Evolutionary conservation across 176 grass and related monocot species (phyloP).

Genomic region (Eremochloa ophiuroides): DNA sequence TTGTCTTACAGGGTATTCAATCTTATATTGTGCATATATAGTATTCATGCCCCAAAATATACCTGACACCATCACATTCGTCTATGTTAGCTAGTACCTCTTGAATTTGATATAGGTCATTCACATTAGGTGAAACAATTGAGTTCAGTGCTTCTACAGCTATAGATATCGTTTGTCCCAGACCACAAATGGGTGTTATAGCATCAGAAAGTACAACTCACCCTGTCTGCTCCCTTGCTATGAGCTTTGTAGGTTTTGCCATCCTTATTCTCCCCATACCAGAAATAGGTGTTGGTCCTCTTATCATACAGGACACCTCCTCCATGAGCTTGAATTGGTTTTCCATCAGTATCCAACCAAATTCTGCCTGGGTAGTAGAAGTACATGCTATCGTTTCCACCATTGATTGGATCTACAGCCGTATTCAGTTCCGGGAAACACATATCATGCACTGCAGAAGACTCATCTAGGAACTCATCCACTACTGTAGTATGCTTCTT

Average conservation of each 20-base stretch:
- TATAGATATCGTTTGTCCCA: background rate
- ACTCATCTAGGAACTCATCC: conserved; percentile 87
- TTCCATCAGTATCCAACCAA: conserved; percentile 93
- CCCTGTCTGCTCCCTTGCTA: conserved; percentile 71
- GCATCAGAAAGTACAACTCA: conserved; percentile 33
- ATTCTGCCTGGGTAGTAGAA: conserved; percentile 66
- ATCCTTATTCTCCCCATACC: conserved; percentile 98
- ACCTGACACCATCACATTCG: background rate
- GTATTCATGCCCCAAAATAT: background rate
- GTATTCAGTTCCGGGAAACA: conserved; percentile 66
- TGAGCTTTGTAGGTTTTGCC: conserved; percentile 83
- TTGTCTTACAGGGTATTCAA: background rate
- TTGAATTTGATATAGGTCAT: background rate
- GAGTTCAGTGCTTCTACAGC: background rate
- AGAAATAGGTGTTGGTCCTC: conserved; percentile 58
- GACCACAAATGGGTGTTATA: conserved; percentile 4
- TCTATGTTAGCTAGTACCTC: conserved; percentile 17
- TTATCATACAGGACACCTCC: conserved; percentile 87
- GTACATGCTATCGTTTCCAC: conserved; percentile 51
- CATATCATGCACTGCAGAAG: conserved; percentile 73
- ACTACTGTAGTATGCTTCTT: conserved; percentile 66
- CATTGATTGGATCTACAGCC: conserved; percentile 45
- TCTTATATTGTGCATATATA: background rate
- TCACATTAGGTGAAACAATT: background rate
- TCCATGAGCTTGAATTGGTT: conserved; percentile 91